These are phyloP conservation scores for Rhytidhysteron rufulum DNA, from an alignment of 2,329 filamentous ascomycete genomes.

Conservation along the genomic window DNA sequence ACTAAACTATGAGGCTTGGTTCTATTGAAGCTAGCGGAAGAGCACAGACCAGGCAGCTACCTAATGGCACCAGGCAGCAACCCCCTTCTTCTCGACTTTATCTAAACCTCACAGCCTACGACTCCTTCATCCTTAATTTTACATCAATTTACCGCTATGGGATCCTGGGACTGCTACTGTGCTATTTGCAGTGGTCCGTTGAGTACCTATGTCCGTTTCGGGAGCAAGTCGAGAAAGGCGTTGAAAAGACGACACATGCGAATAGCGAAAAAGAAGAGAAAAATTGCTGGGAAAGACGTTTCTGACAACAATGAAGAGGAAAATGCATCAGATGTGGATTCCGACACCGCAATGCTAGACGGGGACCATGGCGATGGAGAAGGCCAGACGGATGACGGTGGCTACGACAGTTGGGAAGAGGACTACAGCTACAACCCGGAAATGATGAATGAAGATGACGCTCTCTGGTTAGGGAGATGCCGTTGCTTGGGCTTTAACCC, in stretches of 20 bases:
- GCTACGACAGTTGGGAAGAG: conserved; percentile 8
- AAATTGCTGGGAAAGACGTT: too few species aligned
- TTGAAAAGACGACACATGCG: conserved; percentile 5
- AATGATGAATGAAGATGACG: conserved; percentile 6
- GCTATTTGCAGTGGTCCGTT: conserved; percentile 14
- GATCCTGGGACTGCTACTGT: conserved; percentile 17
- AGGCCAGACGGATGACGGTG: neutral
- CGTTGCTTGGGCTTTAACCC: conserved; percentile 14
- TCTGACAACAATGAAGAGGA: too few species aligned
- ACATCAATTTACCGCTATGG: too few species aligned
- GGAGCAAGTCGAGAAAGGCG: conserved; percentile 5
- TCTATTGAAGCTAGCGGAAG: too few species aligned
- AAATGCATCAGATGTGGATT: neutral
- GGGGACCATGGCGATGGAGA: neutral
- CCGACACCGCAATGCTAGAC: conserved; percentile 2
- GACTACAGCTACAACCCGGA: conserved; percentile 12
- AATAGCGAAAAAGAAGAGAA: conserved; percentile 3
- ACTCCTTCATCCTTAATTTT: too few species aligned
- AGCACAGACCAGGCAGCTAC: too few species aligned
- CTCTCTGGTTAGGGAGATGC: conserved; percentile 11
- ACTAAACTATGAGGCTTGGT: too few species aligned
- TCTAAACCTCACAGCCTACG: too few species aligned
- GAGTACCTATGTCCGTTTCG: conserved; percentile 5
- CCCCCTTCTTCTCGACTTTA: too few species aligned
- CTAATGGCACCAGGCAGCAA: too few species aligned